These are phyloP conservation scores for Coriaria nepalensis DNA, from an alignment of 306 rosid species.

Conservation along the genomic window DNA sequence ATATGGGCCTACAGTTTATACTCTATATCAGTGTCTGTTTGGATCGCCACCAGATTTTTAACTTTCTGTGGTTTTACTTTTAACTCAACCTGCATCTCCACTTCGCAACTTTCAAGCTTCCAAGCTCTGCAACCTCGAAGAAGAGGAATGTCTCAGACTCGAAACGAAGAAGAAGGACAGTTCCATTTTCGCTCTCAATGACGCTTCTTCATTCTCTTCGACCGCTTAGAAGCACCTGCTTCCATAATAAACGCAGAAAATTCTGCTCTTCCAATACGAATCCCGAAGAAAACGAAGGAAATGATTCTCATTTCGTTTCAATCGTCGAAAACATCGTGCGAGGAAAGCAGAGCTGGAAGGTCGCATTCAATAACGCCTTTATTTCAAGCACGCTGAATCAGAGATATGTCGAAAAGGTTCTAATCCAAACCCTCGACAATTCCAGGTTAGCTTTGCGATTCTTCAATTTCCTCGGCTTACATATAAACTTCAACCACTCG, in stretches of 20 bases:
- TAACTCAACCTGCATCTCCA: too few relatives aligned
- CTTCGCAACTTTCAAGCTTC: too few relatives aligned
- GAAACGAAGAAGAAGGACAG: too few relatives aligned
- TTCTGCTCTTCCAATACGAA: constrained; percentile 15
- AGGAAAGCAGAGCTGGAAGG: constrained; percentile 64
- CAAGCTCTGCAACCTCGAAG: too few relatives aligned
- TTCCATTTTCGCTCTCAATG: too few relatives aligned
- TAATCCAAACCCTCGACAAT: constrained; percentile 39
- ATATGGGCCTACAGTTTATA: too few relatives aligned
- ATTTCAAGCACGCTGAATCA: constrained; percentile 42
- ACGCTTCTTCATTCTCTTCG: constrained; percentile 21
- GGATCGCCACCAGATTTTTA: too few relatives aligned
- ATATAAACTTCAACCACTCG: constrained; percentile 59
- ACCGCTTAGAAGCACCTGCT: constrained; percentile 9
- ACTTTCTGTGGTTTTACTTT: too few relatives aligned
- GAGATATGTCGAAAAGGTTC: constrained; percentile 52
- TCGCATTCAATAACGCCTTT: constrained; percentile 38
- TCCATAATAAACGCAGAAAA: constrained; percentile 12
- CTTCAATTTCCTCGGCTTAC: constrained; percentile 84
- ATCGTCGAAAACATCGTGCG: constrained; percentile 44
- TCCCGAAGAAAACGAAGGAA: constrained; percentile 23
- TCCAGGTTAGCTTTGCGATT: constrained; percentile 72
- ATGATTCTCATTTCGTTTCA: constrained; percentile 38
- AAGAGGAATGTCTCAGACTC: too few relatives aligned
- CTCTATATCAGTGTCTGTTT: too few relatives aligned